Evolutionary conservation across 176 grass and related monocot species (phyloP), one percentile per base, ranked within the genome.

Genomic region (Musa troglodytarum): DNA sequence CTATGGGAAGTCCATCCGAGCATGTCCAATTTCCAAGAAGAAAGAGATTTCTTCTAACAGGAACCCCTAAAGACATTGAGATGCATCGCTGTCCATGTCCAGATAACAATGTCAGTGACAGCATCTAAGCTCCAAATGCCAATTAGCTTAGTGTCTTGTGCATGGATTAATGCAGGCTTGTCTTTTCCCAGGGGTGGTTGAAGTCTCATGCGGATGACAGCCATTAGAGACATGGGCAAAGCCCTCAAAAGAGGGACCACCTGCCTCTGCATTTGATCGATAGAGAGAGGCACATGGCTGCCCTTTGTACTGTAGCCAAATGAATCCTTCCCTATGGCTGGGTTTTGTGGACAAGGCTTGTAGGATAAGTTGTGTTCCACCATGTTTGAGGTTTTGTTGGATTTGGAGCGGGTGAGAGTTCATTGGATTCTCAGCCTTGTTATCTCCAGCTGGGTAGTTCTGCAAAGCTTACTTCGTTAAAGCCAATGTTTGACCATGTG

Each of bases 171-270:
- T 20, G 26, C 0, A 10, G 49, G 19, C 51, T 54, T 54, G 70
- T 26, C 69, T 52, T 72, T 72, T 72, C 10, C 29, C 34, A 11
- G 13, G 49, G 69, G 69, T 71, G 28, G 69, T 71, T 71, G 50
- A 12, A 52, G 28, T 71, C 50, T 52, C 69, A 71, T 53, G 69
- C 69, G 23, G 69, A 20, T 52, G 69, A 71, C 69, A 71, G 1
- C 70, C 51, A 25, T 53, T 10, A 53, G 70, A 19, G 11, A 52
- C 29, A 5, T 3, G 11, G 51, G 53, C 70, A 53, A 72, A 72
- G 14, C 20, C 8, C 50, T 71, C 62, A 64, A 24, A 24, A 71
- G 11, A 13, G 10, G 69, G 49, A 52, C 68, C 68, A 70, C 23
- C 10, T n/a, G 16, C 49, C 49, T 11, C 11, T n/a, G 16, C 34